Base-by-base conservation (phyloP, 805 yeast genomes). In the Schizosaccharomyces osmophilus region DNA sequence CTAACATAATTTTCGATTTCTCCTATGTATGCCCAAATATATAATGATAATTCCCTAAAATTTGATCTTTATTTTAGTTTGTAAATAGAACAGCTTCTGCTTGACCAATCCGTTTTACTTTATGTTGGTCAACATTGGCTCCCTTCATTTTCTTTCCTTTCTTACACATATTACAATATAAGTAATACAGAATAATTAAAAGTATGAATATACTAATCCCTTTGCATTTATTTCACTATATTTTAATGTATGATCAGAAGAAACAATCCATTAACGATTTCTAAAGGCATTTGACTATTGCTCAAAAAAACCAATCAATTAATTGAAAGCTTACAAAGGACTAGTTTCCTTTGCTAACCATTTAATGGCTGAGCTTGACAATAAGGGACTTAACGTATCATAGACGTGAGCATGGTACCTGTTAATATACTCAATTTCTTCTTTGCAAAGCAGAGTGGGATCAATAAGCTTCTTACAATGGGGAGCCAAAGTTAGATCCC, bases 401-500 rank as follows among this genome's bases (percentile, higher is more conserved):
- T 29, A 29, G 22, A 51, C 57, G 31, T 8, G 19, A 17, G 60
- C 43, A 36, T 57, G 60, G 13, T 57, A 57, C 24, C 17, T n/a
- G 24, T 57, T 36, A 8, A 57, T 11, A 41, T 57, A 57, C 29
- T 36, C n/a, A 5, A 24, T 8, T 26, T 57, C 60, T 26, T 57
- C 60, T 15, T n/a, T 17, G 17, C 45, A 39, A 26, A 57, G 42
- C 13, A 57, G 5, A 31, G 48, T n/a, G 5, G 60, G 31, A 19
- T 57, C 60, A 19, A 57, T 57, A 19, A 57, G 48, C 32, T 57
- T 57, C n/a, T 36, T 39, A 32, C 60, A 57, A 22, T 39, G 48
- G 6, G 60, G 60, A 4, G 48, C 60, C 43, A 39, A 5, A 31
- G 97, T 90, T 61, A 87, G 73, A 65, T 95, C 87, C 64, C 86